phyloP scores from a whole-genome alignment of 352 stramenopile species.

The Phytophthora macrochlamydospora region DNA sequence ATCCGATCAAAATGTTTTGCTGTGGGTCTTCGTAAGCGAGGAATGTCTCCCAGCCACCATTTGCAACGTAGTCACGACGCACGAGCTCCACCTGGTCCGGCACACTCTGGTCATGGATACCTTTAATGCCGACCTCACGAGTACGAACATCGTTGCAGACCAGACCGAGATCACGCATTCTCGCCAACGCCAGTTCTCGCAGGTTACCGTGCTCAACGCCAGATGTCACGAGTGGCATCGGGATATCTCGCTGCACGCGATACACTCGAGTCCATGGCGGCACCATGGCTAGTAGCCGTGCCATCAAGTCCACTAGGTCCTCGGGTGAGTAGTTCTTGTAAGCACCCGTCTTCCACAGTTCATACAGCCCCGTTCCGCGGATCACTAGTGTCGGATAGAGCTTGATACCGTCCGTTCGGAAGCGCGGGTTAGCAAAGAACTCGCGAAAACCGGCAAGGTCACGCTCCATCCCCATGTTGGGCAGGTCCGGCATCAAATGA shows the following conservation, averaged over 20 bases:
- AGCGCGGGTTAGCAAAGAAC: constrained; percentile 96
- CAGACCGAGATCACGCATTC: constrained; percentile 93
- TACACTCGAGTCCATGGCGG: constrained; percentile 97
- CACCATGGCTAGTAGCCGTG: constrained; percentile 93
- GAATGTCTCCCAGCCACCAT: constrained; percentile 97
- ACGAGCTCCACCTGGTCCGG: constrained; percentile 97
- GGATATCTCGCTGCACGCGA: constrained; percentile 96
- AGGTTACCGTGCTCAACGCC: constrained; percentile 97
- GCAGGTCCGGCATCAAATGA: constrained; percentile 98
- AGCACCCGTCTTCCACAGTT: constrained; percentile 96
- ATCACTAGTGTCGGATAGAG: constrained; percentile 98
- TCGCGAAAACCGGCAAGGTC: constrained; percentile 96
- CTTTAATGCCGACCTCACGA: constrained; percentile 96
- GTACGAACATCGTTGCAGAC: constrained; percentile 96
- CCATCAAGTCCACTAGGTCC: constrained; percentile 92
- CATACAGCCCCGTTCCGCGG: constrained; percentile 95
- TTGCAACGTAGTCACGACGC: constrained; percentile 95
- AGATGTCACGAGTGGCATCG: constrained; percentile 97
- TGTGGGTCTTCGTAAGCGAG: constrained; percentile 96
- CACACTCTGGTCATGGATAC: constrained; percentile 94
- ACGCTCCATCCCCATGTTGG: constrained; percentile 96
- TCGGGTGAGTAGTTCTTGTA: constrained; percentile 91
- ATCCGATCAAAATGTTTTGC: constrained; percentile 96
- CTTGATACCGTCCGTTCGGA: constrained; percentile 96
- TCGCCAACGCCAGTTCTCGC: constrained; percentile 90